Conservation (phyloP, 2,329 filamentous ascomycete species). For the Trichoderma afroharzianum region DNA sequence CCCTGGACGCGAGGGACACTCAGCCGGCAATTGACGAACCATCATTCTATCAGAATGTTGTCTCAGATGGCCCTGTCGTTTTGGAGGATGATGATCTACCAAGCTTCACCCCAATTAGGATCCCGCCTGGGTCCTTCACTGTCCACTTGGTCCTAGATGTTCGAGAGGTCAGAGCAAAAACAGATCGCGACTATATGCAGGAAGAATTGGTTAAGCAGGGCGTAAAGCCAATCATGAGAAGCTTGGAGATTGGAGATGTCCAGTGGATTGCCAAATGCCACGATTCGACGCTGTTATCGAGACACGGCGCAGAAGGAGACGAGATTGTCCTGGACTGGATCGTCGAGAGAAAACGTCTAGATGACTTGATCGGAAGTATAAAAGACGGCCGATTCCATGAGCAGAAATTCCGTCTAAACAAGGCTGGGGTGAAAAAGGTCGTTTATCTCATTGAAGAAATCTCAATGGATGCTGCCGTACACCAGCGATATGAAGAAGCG, state of each 20-base stretch:
- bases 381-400: slow-evolving; percentile 80
- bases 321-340: slow-evolving; percentile 78
- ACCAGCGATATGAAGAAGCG: slow-evolving; percentile 59
- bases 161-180: slow-evolving; percentile 69
- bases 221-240: slow-evolving; percentile 62
- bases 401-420: slow-evolving; percentile 75
- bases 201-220: slow-evolving; percentile 66
- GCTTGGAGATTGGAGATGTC: slow-evolving; percentile 69
- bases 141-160: slow-evolving; percentile 71
- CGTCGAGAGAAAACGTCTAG: slow-evolving; percentile 74
- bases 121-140: slow-evolving; percentile 64
- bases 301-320: slow-evolving; percentile 58
- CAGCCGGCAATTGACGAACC: background rate
- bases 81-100: slow-evolving; percentile 37
- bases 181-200: slow-evolving; percentile 73
- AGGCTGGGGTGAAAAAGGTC: slow-evolving; percentile 70
- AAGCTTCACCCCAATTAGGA: slow-evolving; percentile 54
- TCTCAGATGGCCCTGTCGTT: slow-evolving; percentile 36
- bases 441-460: slow-evolving; percentile 78
- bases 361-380: slow-evolving; percentile 76
- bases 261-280: slow-evolving; percentile 75
- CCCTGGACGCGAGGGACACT: background rate
- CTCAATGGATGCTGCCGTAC: slow-evolving; percentile 51
- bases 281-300: slow-evolving; percentile 53
- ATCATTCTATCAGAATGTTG: slow-evolving; percentile 35